Base-by-base conservation (phyloP, 306 rosid genomes). In the Malus asiatica region DNA sequence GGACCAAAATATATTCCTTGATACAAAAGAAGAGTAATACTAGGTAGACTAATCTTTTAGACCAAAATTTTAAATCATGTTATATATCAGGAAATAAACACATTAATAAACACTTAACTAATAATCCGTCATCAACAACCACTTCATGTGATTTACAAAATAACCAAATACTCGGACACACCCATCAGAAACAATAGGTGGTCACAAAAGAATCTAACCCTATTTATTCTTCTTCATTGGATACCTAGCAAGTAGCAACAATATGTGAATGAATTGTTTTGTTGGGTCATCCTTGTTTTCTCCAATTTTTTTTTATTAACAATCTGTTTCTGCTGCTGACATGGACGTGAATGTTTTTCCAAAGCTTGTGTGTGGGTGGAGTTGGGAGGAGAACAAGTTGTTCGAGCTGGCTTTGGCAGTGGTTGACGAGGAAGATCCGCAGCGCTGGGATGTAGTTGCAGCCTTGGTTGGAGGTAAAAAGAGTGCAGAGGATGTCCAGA, bases 371-470 rank as follows among this genome's bases (percentile, higher is more conserved):
- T 42, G 89, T 48, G 90, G 85, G 29, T 92, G 97, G 96, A 92
- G 90, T 83, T 90, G 96, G 96, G 90, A 92, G 83, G 91, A 92
- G 87, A 92, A 90, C 86, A 92, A 90, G 76, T 76, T 87, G 86
- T 92, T 92, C 79, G 97, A 92, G 87, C 70, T 87, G 72, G 97
- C 96, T 75, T 84, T 90, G 72, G 90, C 93, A 8, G 86, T 79
- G 81, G 93, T 92, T 6, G 93, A 92, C 55, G 90, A 92, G 76
- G 76, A 83, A 46, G 86, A 89, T 59, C 96, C 96, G 42, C 82
- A 86, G 74, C 76, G 96, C 66, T 89, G 96, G 96, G 86, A 84
- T 30, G 72, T 82, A 29, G 89, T 88, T 69, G 96, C 96, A 11
- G 81, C 91, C 77, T 81, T 87, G 84, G 71, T 91, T 29, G 96